A percentile compares a stretch with the other conserved stretches of the same genome.
These are phyloP conservation scores for Terfezia boudieri DNA, from an alignment of 495 filamentous ascomycete species.

Conservation along the genomic window DNA sequence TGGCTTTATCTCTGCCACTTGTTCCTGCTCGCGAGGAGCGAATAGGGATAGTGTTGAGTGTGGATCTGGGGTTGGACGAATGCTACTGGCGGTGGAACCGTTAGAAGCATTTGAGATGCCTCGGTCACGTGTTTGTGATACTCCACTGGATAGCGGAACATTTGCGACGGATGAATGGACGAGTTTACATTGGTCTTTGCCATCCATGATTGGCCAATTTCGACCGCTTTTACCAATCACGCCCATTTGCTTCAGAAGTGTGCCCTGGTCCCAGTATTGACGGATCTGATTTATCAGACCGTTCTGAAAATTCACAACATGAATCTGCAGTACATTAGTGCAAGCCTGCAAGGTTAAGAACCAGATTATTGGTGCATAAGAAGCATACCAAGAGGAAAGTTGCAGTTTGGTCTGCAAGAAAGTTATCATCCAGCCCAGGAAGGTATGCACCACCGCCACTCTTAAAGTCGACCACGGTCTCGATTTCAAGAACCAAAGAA, in stretches of 20 bases:
- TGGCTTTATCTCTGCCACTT: conserved; percentile 13
- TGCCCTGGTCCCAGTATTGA: conserved; percentile 86
- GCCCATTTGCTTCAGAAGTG: conserved; percentile 76
- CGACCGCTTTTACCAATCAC: conserved; percentile 72
- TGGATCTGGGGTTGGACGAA: conserved; percentile 34
- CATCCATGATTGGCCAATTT: conserved; percentile 86
- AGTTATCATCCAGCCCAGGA: conserved; percentile 81
- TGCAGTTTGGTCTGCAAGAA: conserved; percentile 61
- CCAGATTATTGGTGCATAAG: not conserved
- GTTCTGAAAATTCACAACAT: conserved; percentile 71
- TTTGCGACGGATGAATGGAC: conserved; percentile 33
- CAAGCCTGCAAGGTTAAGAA: not conserved
- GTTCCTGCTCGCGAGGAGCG: conserved; percentile 32
- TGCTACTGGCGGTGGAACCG: not conserved
- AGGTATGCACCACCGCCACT: conserved; percentile 68
- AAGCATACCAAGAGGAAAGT: conserved; percentile 58
- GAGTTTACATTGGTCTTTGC: conserved; percentile 58
- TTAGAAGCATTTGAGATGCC: conserved; percentile 1
- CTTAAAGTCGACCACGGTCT: conserved; percentile 65
- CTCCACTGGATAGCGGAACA: conserved; percentile 3
- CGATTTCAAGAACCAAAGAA: conserved; percentile 50
- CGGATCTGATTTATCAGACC: conserved; percentile 66
- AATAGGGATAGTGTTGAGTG: conserved; percentile 60
- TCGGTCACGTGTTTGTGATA: not conserved
- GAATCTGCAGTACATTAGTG: conserved; percentile 33